Conservation (phyloP, 2,329 filamentous ascomycete species). For the Cladosporium sp. region DNA sequence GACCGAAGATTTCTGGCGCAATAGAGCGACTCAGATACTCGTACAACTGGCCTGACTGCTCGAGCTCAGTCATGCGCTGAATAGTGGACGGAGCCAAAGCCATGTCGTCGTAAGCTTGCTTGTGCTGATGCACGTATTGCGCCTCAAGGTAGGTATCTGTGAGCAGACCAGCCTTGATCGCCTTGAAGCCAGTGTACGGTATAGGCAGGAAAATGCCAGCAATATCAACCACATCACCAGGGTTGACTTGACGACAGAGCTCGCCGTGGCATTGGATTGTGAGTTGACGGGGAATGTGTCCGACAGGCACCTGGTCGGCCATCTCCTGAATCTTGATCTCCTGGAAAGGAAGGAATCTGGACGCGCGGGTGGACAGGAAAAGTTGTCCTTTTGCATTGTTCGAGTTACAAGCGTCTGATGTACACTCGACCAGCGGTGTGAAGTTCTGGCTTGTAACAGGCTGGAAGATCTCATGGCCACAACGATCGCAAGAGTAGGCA, state of each 20-base stretch:
- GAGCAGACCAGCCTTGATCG: conserved; percentile 90
- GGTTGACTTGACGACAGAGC: conserved; percentile 82
- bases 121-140: conserved; percentile 91
- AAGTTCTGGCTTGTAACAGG: conserved; percentile 90
- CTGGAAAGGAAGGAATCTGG: conserved; percentile 96
- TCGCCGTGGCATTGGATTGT: conserved; percentile 88
- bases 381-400: conserved; percentile 94
- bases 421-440: conserved; percentile 80
- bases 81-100: conserved; percentile 77
- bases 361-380: conserved; percentile 90
- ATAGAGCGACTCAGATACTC: conserved; percentile 95
- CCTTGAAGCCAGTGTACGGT: conserved; percentile 98
- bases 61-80: conserved; percentile 80
- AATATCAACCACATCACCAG: conserved; percentile 90
- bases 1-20: conserved; percentile 94
- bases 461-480: conserved; percentile 96
- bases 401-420: conserved; percentile 82
- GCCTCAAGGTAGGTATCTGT: conserved; percentile 97
- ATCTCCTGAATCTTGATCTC: conserved; percentile 98
- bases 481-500: conserved; percentile 95
- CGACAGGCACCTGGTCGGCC: conserved; percentile 98
- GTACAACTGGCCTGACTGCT: conserved; percentile 86
- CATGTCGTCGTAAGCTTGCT: conserved; percentile 95
- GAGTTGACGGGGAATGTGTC: conserved; percentile 89
- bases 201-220: conserved; percentile 95